These are phyloP conservation scores for Mycena filopes DNA, from an alignment of 768 basidiomycete genomes.

Conservation along the genomic window DNA sequence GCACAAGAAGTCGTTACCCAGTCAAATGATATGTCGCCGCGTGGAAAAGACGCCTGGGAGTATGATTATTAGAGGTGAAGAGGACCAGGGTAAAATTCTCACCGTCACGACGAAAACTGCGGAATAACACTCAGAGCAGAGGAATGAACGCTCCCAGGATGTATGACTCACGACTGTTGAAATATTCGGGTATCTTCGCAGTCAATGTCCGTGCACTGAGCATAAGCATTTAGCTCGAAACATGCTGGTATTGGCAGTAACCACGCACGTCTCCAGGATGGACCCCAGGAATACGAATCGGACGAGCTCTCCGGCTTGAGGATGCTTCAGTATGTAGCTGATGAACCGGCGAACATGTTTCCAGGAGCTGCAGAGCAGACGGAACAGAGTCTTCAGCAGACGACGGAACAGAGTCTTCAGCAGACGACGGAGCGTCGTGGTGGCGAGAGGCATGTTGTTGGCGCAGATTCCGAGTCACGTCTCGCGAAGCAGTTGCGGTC, in stretches of 20 bases:
- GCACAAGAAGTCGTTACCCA: not conserved
- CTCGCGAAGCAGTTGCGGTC: no score
- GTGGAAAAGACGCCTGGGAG: slow-evolving; percentile 4
- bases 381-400: not conserved
- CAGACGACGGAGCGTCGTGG: no score
- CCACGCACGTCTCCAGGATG: slow-evolving; percentile 17
- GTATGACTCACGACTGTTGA: slow-evolving; percentile 4
- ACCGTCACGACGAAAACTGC: slow-evolving; percentile 16
- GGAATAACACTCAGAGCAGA: no score
- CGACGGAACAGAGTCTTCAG: not conserved
- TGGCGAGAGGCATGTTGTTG: not conserved
- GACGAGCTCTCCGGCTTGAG: slow-evolving; percentile 17
- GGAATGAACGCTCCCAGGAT: not conserved
- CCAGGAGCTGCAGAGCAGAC: slow-evolving; percentile 6
- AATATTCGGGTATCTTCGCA: slow-evolving; percentile 9
- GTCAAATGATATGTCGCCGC: not conserved
- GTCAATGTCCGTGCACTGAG: slow-evolving; percentile 9
- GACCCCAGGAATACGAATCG: slow-evolving; percentile 16
- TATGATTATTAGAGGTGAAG: not conserved
- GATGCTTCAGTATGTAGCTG: slow-evolving; percentile 7
- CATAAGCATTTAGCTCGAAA: not conserved
- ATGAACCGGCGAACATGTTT: not conserved
- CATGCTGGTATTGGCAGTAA: not conserved
- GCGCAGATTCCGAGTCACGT: no score
- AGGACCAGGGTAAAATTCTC: no score